Base-by-base conservation (phyloP, 2,329 filamentous ascomycete species). In the Juglanconis juglandina region DNA sequence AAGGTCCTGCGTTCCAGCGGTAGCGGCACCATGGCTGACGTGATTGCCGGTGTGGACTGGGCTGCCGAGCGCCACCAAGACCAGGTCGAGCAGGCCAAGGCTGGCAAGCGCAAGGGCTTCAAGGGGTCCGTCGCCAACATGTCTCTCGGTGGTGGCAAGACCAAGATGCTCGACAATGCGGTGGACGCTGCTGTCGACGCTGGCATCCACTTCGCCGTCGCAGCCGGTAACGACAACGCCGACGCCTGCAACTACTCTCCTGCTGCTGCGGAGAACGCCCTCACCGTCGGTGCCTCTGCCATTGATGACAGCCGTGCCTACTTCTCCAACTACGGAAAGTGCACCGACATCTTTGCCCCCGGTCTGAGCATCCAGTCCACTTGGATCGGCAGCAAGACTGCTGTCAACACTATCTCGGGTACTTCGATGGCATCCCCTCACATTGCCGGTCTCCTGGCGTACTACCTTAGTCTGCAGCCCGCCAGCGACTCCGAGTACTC, bases 271-370 rank as follows among this genome's bases (percentile, higher is more conserved):
- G 83, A 86, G 70, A 92, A 96, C 72, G 93, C 95, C 68, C 87
- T 99, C 75, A 99, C 95, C 61, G 95, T 99, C 66, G 96, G 94
- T 78, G 95, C 95, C 68, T 96, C 92, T 50, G 95, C 91, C 68
- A 86, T 99, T 63, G 87, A 89, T 71, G 95, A 99, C 74, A 91
- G 92, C 83, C 94, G 95, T 79, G 95, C 95, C 67, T 99, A 98
- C 87, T 99, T 99, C 88, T 99, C 96, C 87, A 99, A 99, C 90
- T 98, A 88, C 78, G 95, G 95, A 77, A 95, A 94, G 85, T 99
- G 95, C 86, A 96, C 94, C 76, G 95, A 99, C 79, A 96, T 99
- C 84, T 99, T 99, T 72, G 95, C 93, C 65, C 95, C 95, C 63
- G 95, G 95, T 73, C 85, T 97, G 71, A 96, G 92, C 88, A 96